phyloP scores from a whole-genome alignment of 768 basidiomycete genomes.

The Lactarius trivialis region DNA sequence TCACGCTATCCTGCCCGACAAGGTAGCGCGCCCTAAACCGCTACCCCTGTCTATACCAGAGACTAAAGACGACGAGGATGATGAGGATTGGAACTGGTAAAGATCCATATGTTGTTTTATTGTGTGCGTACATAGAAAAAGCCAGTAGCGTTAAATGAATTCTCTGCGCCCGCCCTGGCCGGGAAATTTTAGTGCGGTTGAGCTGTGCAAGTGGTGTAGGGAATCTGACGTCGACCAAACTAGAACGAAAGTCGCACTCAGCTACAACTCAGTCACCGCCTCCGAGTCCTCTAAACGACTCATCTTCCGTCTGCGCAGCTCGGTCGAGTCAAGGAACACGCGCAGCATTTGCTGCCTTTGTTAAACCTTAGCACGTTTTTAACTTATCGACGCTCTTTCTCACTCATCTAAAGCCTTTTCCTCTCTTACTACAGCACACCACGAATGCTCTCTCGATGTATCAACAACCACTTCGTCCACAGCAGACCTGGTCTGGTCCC shows the following conservation, averaged over 20 bases:
- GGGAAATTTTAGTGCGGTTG: neutral
- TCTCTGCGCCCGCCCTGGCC: neutral
- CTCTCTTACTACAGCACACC: neutral
- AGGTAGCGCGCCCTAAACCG: neutral
- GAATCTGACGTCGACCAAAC: neutral
- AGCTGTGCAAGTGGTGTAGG: neutral
- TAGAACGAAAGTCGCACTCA: neutral
- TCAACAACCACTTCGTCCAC: slow-evolving; percentile 12
- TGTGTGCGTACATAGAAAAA: neutral
- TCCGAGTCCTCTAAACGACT: neutral
- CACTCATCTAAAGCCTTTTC: slow-evolving; percentile 2
- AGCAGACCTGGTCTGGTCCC: slow-evolving; percentile 14
- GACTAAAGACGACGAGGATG: slow-evolving; percentile 14
- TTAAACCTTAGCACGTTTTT: neutral
- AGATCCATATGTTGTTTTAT: neutral
- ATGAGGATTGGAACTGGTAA: slow-evolving; percentile 25
- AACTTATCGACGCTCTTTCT: neutral
- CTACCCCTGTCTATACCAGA: neutral
- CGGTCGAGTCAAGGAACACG: neutral
- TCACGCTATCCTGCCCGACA: slow-evolving; percentile 1
- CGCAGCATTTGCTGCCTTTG: neutral
- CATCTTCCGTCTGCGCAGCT: neutral
- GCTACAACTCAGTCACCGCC: neutral
- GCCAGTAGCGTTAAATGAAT: neutral
- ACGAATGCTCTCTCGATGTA: slow-evolving; percentile 20